Evolutionary conservation across 495 filamentous ascomycete genomes (phyloP), one percentile per base, ranked within the genome.

Genomic region (Pyronema omphalodes): DNA sequence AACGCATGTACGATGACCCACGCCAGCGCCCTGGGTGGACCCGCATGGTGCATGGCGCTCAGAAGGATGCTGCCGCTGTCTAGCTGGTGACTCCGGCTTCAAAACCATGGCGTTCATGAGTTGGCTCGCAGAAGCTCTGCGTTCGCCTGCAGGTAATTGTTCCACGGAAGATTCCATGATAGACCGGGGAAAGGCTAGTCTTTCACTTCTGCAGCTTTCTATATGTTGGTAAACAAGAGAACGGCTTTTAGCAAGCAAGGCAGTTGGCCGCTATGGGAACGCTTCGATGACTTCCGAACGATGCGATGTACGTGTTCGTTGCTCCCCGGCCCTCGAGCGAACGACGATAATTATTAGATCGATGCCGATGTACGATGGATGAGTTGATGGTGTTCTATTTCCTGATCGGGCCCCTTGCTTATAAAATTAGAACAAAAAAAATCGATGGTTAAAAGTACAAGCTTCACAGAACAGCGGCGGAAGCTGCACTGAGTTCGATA

Each of bases 141-240:
- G 12, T 34, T 23, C 18, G 18, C 19, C 18, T 34, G 19, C 18
- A 35, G 47, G 11, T n/a, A 12, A 12, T 12, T 50, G 47, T 36
- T 50, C 47, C 47, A 50, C 47, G 47, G 17, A 35, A 50, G 9
- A 23, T 50, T 50, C 47, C 47, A 50, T 50, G 12, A 36, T 35
- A 50, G 29, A 36, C 29, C 47, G 19, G 47, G 47, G 47, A 50
- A 50, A 34, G 23, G 47, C 47, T 50, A 50, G 47, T 34, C 14
- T 19, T 50, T 12, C 47, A 19, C 47, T 50, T 12, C 47, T 35
- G 47, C 44, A 47, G n/a, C 2, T 14, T 47, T 11, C 47, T 11
- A 34, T 34, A 12, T 11, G 47, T 36, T 47, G 23, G 18, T n/a
- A 34, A 50, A 50, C 34, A 50, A 35, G 36, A 34, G 19, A 47